Evolutionary conservation across 192 early-diverging fungal species (phyloP).

Genomic region (Umbelopsis sp.): DNA sequence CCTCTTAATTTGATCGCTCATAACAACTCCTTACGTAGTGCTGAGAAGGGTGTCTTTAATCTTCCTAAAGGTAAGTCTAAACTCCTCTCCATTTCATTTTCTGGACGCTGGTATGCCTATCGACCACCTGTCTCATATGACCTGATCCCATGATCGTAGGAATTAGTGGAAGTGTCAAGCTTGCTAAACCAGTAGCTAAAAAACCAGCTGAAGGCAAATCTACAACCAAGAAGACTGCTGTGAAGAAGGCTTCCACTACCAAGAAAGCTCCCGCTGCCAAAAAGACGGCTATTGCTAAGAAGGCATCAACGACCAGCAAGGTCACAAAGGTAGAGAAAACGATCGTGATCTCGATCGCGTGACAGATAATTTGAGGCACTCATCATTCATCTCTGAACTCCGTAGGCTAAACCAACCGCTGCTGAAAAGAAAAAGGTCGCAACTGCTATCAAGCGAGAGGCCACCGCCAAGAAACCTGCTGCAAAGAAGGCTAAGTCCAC

Average conservation of each 20-base stretch:
- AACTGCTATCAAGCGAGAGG: constrained; percentile 2
- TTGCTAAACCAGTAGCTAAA: constrained; percentile 53
- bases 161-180: constrained; percentile 65
- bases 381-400: background rate
- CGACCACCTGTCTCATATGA: constrained; percentile 4
- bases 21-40: constrained; percentile 42
- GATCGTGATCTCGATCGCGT: constrained; percentile 5
- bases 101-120: background rate
- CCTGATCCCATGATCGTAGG: constrained; percentile 27
- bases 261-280: constrained; percentile 46
- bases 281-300: constrained; percentile 43
- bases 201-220: constrained; percentile 53
- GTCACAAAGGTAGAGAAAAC: constrained; percentile 39
- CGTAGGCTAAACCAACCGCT: constrained; percentile 23
- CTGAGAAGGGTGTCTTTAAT: constrained; percentile 58
- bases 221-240: constrained; percentile 47
- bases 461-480: constrained; percentile 47
- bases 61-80: constrained; percentile 60
- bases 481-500: constrained; percentile 47
- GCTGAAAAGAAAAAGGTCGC: constrained; percentile 14
- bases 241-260: constrained; percentile 53
- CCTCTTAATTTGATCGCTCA: background rate
- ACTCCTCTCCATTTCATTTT: background rate
- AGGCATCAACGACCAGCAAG: constrained; percentile 48
- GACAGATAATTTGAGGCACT: constrained; percentile 8